Base-by-base conservation (phyloP, 2,329 filamentous ascomycete species). In the Alternaria infectoria region DNA sequence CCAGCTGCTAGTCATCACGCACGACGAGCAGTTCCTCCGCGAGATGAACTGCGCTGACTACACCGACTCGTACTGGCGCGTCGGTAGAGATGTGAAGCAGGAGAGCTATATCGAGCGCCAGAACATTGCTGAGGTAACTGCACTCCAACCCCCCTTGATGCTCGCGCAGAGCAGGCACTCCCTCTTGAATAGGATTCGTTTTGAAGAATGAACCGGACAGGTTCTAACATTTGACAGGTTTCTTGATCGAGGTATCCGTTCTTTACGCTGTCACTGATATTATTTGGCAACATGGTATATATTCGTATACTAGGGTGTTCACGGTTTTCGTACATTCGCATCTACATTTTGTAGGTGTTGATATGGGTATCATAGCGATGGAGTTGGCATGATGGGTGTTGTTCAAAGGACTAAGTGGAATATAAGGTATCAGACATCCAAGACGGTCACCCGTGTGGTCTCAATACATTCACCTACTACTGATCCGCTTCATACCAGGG, bases 1-100 rank as follows among this genome's bases (percentile, higher is more conserved):
- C 81, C 96, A 99, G 84, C 88, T 99, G 59, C 96, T 99, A 76
- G 93, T 99, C 75, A 99, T 99, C 79, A 99, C 96, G 5, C 96
- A 99, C 84, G 96, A 99, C 81, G 96, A 98, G 82, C 93, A 97
- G 75, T 99, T 99, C 74, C 77, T 99, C 76, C 87, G 91, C 58
- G 89, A 93, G 75, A 99, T 99, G 96, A 90, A 93, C 70, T 97
- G 93, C 79, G 90, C 89, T 23, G 95, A 99, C 70, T 98, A 97
- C 77, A 92, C 91, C 68, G 96, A 98, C 80, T 89, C 90, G 68
- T 99, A 97, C 79, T 98, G 92, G 81, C 89, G 93, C 5, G 92
- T 99, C 11, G 91, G 87, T 65, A 86, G 96, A 55, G 91, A 97
- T 76, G 89, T 91, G 71, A 88, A 87, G 72, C 94, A 97, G 82